These are phyloP conservation scores for Fusarium tuaranense DNA, from an alignment of 2,329 filamentous ascomycete genomes.

Conservation along the genomic window DNA sequence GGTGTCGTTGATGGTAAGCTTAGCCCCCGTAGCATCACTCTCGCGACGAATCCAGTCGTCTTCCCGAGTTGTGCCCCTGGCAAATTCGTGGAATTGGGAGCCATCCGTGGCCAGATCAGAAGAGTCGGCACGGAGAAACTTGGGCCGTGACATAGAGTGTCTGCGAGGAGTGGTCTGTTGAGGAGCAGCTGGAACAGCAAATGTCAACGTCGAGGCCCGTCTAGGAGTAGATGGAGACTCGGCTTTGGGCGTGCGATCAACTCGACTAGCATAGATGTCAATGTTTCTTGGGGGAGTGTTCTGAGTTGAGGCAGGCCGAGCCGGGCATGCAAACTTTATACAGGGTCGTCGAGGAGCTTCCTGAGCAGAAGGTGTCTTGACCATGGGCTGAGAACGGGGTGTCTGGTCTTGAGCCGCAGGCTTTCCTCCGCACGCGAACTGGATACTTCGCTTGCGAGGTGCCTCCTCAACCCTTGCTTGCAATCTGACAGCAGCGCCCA, in stretches of 20 bases:
- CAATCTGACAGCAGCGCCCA: constrained; percentile 39
- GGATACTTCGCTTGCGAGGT: constrained; percentile 86
- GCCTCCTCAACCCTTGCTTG: constrained; percentile 56
- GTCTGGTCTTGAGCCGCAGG: constrained; percentile 60
- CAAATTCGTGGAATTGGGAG: constrained; percentile 89
- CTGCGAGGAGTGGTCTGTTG: constrained; percentile 42
- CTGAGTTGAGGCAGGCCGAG: constrained; percentile 60
- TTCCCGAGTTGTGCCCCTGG: constrained; percentile 81
- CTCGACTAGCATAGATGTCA: constrained; percentile 6
- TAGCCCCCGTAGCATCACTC: constrained; percentile 70
- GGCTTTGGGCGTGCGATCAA: constrained; percentile 29
- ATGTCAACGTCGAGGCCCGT: constrained; percentile 39
- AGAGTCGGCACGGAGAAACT: constrained; percentile 63
- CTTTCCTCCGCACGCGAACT: constrained; percentile 84
- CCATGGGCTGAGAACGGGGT: constrained; percentile 49
- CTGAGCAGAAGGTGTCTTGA: constrained; percentile 49
- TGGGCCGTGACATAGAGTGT: constrained; percentile 48
- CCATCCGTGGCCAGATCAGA: constrained; percentile 65
- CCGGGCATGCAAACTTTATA: constrained; percentile 82
- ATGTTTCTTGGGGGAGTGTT: constrained; percentile 50
- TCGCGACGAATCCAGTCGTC: constrained; percentile 91
- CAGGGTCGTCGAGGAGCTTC: constrained; percentile 66
- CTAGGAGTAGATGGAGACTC: constrained; percentile 49
- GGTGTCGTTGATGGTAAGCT: constrained; percentile 90
- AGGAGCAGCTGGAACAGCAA: constrained; percentile 38